phyloP scores from a whole-genome alignment of 2,329 filamentous ascomycete genomes.

The Penicillium fuscoglaucum region DNA sequence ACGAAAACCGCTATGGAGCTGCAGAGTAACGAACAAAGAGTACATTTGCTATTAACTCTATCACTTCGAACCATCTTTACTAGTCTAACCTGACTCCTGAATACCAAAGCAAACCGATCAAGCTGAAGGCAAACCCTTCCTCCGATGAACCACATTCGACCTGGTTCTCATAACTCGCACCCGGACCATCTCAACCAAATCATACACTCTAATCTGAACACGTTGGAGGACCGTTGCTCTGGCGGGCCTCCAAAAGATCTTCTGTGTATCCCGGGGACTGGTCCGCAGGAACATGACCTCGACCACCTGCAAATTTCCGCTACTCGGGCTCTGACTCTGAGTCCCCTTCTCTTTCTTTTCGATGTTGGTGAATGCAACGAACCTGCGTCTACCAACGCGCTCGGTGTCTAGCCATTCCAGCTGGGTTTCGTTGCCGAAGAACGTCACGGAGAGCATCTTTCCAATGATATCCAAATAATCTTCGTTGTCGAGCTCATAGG shows the following conservation, averaged over 20 bases:
- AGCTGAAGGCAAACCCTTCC: neutral
- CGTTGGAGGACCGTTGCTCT: neutral
- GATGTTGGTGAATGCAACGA: neutral
- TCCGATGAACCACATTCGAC: neutral
- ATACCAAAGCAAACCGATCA: neutral
- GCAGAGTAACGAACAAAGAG: neutral
- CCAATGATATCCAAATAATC: neutral
- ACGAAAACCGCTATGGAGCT: neutral
- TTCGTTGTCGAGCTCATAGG: neutral
- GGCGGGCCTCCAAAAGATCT: constrained; percentile 1
- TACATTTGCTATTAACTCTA: neutral
- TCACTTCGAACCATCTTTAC: neutral
- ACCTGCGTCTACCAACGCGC: neutral
- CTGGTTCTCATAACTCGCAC: neutral
- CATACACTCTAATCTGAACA: neutral
- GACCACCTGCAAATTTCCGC: neutral
- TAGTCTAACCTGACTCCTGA: neutral
- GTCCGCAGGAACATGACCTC: neutral
- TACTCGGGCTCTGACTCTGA: neutral
- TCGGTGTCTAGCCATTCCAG: neutral
- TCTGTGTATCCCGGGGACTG: neutral
- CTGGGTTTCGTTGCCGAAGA: neutral
- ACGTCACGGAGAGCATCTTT: neutral
- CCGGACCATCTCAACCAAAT: neutral
- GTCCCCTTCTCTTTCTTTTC: neutral